phyloP scores from a whole-genome alignment of 2,329 filamentous ascomycete species.

The Fusarium protoensiforme region DNA sequence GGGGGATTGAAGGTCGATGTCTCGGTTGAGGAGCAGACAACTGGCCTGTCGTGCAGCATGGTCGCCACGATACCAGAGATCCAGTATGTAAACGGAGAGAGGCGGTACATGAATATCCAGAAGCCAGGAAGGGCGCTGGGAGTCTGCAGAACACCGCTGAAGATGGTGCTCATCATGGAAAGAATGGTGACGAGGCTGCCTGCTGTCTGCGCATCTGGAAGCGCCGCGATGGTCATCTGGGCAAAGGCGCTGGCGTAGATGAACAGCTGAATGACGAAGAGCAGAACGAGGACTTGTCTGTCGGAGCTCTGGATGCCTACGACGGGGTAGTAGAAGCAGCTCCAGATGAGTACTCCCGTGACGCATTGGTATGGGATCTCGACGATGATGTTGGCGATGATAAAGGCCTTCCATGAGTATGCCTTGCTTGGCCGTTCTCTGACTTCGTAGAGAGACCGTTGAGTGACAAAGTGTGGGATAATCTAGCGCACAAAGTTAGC shows the following conservation, averaged over 20 bases:
- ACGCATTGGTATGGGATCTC: conserved; percentile 79
- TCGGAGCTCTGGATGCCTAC: conserved; percentile 60
- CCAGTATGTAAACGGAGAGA: conserved; percentile 75
- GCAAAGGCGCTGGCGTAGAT: conserved; percentile 79
- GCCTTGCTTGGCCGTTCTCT: conserved; percentile 79
- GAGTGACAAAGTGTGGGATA: conserved; percentile 81
- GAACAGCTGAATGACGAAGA: conserved; percentile 74
- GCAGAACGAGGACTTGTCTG: conserved; percentile 72
- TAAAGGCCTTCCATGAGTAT: conserved; percentile 81
- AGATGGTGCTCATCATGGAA: conserved; percentile 68
- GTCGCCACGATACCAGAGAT: conserved; percentile 76
- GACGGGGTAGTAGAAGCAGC: conserved; percentile 76
- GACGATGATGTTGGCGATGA: conserved; percentile 76
- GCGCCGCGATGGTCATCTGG: conserved; percentile 77
- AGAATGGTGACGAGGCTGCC: conserved; percentile 70
- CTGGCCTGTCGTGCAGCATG: conserved; percentile 65
- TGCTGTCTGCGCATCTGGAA: conserved; percentile 76
- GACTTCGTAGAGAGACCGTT: conserved; percentile 80
- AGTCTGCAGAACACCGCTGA: conserved; percentile 72
- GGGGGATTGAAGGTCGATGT: conserved; percentile 74
- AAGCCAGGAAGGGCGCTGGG: conserved; percentile 72
- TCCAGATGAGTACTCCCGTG: conserved; percentile 71
- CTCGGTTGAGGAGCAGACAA: conserved; percentile 67
- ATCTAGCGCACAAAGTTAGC: conserved; percentile 54
- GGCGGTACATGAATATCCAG: conserved; percentile 81